phyloP scores from a whole-genome alignment of 345 rosid genomes.

The Balakata baccata region DNA sequence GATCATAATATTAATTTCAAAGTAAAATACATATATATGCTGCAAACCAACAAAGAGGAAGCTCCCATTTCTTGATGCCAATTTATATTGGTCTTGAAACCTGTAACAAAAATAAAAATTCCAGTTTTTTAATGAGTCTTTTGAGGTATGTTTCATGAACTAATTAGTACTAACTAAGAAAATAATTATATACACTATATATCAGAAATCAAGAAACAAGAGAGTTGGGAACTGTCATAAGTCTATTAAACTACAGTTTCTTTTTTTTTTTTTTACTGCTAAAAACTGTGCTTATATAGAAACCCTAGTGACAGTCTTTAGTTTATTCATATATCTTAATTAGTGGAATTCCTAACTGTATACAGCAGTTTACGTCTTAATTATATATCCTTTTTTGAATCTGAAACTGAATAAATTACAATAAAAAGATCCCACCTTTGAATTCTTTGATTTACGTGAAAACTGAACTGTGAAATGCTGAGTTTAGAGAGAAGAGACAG shows the following conservation, averaged over 20 bases:
- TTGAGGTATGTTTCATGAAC: slow-evolving; percentile 24
- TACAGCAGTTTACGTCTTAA: slow-evolving; percentile 14
- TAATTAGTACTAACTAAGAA: neutral
- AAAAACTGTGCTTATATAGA: slow-evolving; percentile 18
- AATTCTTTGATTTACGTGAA: slow-evolving; percentile 7
- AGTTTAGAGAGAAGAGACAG: slow-evolving; percentile 13
- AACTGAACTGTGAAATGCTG: neutral
- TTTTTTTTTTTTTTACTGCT: neutral
- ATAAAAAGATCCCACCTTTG: slow-evolving; percentile 15
- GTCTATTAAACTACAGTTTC: neutral
- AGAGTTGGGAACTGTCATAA: slow-evolving; percentile 4
- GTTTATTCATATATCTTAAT: neutral
- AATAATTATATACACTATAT: neutral
- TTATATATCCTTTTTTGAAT: slow-evolving; percentile 13
- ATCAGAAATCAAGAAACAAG: slow-evolving; percentile 11
- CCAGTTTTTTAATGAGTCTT: slow-evolving; percentile 19
- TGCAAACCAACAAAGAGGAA: slow-evolving; percentile 28
- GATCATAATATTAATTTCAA: neutral
- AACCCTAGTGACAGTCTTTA: slow-evolving; percentile 20
- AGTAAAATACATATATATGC: slow-evolving; percentile 13
- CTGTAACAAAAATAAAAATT: slow-evolving; percentile 37
- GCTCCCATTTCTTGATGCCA: slow-evolving; percentile 37
- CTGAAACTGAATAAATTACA: slow-evolving; percentile 23
- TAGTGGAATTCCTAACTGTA: slow-evolving; percentile 21
- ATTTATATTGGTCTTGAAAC: slow-evolving; percentile 69